Conservation (phyloP, 169 alveolate species). For the Eimeria maxima region DNA sequence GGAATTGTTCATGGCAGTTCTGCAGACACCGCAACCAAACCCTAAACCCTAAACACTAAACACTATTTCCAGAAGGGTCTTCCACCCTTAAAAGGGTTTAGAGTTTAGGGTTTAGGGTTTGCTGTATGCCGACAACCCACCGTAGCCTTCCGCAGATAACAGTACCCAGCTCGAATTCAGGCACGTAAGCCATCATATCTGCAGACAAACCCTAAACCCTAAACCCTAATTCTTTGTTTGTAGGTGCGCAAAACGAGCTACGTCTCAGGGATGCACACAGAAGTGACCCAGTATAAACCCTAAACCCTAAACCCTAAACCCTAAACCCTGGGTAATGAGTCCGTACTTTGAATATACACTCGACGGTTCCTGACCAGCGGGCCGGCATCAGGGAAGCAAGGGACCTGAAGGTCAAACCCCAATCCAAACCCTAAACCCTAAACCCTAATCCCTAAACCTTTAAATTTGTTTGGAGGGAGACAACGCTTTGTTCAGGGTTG, state of each 20-base stretch:
- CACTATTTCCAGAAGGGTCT: not conserved
- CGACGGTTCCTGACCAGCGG: slow-evolving; percentile 58
- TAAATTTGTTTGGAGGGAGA: too few relatives aligned
- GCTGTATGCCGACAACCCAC: not conserved
- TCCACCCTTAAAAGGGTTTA: not conserved
- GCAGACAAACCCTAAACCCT: slow-evolving; percentile 35
- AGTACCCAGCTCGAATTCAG: slow-evolving; percentile 1
- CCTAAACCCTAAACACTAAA: slow-evolving; percentile 22
- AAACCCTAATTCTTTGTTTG: not conserved
- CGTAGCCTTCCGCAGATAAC: slow-evolving; percentile 30
- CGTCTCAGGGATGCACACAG: not conserved
- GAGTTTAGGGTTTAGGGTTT: slow-evolving; percentile 39
- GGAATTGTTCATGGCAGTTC: slow-evolving; percentile 9
- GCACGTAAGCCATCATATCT: slow-evolving; percentile 61
- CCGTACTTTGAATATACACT: slow-evolving; percentile 70
- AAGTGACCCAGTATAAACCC: not conserved
- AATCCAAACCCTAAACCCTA: slow-evolving; percentile 18
- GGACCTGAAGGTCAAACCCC: slow-evolving; percentile 18
- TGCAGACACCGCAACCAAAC: slow-evolving; percentile 22
- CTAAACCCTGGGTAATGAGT: not conserved
- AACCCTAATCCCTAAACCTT: slow-evolving; percentile 32
- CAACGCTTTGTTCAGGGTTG: not conserved
- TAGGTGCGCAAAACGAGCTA: not conserved
- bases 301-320: slow-evolving; percentile 41
- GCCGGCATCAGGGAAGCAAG: slow-evolving; percentile 73